phyloP scores from a whole-genome alignment of 176 grass and related monocot genomes.

The Triticum timopheevii region DNA sequence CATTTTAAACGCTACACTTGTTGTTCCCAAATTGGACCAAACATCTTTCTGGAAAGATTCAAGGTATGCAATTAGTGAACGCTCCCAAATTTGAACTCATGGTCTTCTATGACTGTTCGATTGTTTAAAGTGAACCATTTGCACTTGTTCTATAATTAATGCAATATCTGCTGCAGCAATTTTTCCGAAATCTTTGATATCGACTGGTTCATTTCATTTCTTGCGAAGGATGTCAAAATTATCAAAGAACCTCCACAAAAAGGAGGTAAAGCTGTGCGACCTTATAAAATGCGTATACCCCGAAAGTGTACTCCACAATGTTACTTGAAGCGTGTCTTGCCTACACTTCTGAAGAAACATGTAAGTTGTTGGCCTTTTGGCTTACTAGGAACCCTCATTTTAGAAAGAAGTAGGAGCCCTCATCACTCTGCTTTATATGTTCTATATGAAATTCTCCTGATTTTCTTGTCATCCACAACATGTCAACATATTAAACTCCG shows the following conservation, averaged over 20 bases:
- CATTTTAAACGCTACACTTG: slow-evolving; percentile 69
- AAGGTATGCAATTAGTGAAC: slow-evolving; percentile 38
- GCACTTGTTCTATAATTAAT: background rate
- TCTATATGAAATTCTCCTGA: background rate
- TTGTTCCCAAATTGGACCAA: slow-evolving; percentile 61
- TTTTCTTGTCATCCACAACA: slow-evolving; percentile 2
- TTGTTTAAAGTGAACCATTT: background rate
- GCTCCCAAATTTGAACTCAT: background rate
- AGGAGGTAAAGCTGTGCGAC: slow-evolving; percentile 29
- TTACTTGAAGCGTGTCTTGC: slow-evolving; percentile 67
- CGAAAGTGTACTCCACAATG: slow-evolving; percentile 66
- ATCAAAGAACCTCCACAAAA: slow-evolving; percentile 51
- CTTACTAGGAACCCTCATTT: background rate
- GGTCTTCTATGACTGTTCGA: slow-evolving; percentile 9
- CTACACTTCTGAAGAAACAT: slow-evolving; percentile 60
- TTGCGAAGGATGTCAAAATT: slow-evolving; percentile 60
- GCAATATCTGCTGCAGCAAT: slow-evolving; percentile 45
- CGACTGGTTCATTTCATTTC: slow-evolving; percentile 68
- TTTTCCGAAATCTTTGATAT: slow-evolving; percentile 73
- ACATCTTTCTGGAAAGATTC: slow-evolving; percentile 80
- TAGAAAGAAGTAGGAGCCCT: background rate
- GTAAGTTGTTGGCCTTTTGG: slow-evolving; percentile 32
- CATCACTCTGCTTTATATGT: background rate
- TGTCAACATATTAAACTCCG: background rate
- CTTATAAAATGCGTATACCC: slow-evolving; percentile 69